Percentiles rank a stretch among this genome's conserved stretches.
Conservation (phyloP, 2,329 filamentous ascomycete genomes). For the Moelleriella libera region DNA sequence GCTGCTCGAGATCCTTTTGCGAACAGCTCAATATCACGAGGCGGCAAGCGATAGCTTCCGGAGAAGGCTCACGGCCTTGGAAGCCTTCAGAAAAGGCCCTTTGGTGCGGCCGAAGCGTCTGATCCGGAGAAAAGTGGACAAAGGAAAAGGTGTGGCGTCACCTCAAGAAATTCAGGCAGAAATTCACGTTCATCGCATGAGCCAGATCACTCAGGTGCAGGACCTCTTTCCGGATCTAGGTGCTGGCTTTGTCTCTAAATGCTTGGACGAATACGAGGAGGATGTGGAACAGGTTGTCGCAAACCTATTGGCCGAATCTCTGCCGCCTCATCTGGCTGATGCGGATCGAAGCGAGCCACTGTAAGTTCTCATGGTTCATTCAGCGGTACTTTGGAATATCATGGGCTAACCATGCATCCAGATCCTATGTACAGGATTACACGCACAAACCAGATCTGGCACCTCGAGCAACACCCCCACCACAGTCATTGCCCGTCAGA, state of each 20-base stretch:
- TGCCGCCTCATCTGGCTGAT: conserved; percentile 52
- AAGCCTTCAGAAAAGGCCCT: conserved; percentile 42
- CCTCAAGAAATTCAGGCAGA: conserved; percentile 24
- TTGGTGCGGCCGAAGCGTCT: conserved; percentile 35
- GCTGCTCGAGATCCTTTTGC: conserved; percentile 48
- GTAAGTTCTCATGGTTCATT: conserved; percentile 21
- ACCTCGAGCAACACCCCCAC: conserved; percentile 44
- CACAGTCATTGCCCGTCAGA: conserved; percentile 31
- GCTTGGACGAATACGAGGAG: conserved; percentile 68
- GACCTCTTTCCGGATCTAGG: conserved; percentile 85
- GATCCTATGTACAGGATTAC: no score
- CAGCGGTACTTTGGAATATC: not conserved
- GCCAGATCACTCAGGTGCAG: conserved; percentile 77
- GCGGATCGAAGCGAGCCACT: conserved; percentile 52
- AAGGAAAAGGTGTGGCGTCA: conserved; percentile 43
- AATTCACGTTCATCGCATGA: conserved; percentile 69
- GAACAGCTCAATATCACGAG: conserved; percentile 33
- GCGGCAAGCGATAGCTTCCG: conserved; percentile 40
- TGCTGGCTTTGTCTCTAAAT: conserved; percentile 62
- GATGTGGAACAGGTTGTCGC: conserved; percentile 68
- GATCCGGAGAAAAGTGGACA: conserved; percentile 42
- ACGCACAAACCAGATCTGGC: conserved; percentile 25
- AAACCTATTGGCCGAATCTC: conserved; percentile 63
- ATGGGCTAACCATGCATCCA: not conserved
- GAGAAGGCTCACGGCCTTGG: conserved; percentile 46